A percentile compares a stretch with the other conserved stretches of the same genome.
Conservation (phyloP, 2,329 filamentous ascomycete genomes). For the Scortechinia acanthostroma region DNA sequence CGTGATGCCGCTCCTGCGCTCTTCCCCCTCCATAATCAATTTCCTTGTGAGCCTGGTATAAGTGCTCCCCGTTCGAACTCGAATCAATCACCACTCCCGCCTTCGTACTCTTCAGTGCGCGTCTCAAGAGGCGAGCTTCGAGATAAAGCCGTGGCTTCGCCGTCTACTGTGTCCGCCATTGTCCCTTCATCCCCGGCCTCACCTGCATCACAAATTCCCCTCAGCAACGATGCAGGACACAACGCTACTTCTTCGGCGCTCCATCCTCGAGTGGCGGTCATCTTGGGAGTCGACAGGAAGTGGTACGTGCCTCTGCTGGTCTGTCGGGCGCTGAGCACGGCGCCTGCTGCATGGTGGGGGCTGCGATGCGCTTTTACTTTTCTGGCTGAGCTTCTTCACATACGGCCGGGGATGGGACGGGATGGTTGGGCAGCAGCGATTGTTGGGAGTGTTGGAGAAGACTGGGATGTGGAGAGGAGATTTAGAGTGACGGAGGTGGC, state of each 20-base stretch:
- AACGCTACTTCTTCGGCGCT: slow-evolving; percentile 20
- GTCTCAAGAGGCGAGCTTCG: neutral
- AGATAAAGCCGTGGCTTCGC: neutral
- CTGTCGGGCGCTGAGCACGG: slow-evolving; percentile 65
- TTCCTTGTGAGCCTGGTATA: neutral
- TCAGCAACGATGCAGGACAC: neutral
- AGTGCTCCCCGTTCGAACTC: no score
- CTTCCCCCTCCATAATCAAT: neutral
- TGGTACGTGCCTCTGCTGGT: slow-evolving; percentile 72
- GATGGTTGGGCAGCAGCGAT: slow-evolving; percentile 24
- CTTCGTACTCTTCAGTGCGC: neutral
- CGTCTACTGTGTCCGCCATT: neutral
- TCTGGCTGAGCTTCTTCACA: slow-evolving; percentile 51
- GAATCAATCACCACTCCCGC: neutral
- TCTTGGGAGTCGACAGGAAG: slow-evolving; percentile 63
- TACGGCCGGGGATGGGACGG: slow-evolving; percentile 28
- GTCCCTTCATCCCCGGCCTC: neutral
- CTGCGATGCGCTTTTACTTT: slow-evolving; percentile 63
- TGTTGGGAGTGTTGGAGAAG: slow-evolving; percentile 16
- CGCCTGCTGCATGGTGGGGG: slow-evolving; percentile 67
- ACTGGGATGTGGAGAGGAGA: slow-evolving; percentile 35
- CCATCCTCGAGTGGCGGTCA: slow-evolving; percentile 72
- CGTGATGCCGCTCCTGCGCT: slow-evolving; percentile 1
- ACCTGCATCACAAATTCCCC: neutral
- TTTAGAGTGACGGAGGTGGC: slow-evolving; percentile 61